Percentiles rank a stretch among this genome's conserved stretches.
Conservation (phyloP, 257 asterid species). For the Solanum megistacrolobum region DNA sequence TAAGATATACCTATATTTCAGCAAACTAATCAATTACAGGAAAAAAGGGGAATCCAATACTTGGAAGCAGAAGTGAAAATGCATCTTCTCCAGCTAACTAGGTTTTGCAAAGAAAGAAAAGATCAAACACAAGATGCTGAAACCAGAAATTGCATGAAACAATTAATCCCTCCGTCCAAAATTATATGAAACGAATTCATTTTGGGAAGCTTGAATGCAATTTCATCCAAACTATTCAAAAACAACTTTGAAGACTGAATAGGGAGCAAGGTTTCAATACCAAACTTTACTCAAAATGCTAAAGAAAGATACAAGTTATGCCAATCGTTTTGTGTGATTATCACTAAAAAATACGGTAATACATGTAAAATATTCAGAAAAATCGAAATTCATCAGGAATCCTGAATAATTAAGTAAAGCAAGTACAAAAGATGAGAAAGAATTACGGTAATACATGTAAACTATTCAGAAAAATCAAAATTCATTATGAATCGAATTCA, state of each 20-base stretch:
- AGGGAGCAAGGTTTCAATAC: not conserved
- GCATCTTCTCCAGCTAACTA: not conserved
- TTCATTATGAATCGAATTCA: not conserved
- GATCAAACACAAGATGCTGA: not conserved
- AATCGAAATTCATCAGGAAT: not conserved
- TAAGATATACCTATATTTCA: not conserved
- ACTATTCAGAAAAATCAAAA: not conserved
- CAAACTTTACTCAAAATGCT: not conserved
- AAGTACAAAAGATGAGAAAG: too few species aligned
- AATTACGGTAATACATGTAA: not conserved
- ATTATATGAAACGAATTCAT: not conserved
- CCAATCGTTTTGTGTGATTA: not conserved
- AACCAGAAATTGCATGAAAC: not conserved
- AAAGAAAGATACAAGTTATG: not conserved
- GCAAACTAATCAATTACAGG: not conserved
- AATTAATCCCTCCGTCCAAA: not conserved
- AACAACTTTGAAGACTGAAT: not conserved
- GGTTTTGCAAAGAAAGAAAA: not conserved
- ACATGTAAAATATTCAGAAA: not conserved
- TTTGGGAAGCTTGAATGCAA: not conserved
- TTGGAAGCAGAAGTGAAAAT: not conserved
- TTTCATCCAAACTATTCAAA: not conserved
- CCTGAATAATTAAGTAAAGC: too few species aligned
- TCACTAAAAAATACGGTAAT: not conserved
- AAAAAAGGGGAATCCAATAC: not conserved